Evolutionary conservation across 148 eudicot genomes (phyloP).

Genomic region (Gaultheria prostrata): DNA sequence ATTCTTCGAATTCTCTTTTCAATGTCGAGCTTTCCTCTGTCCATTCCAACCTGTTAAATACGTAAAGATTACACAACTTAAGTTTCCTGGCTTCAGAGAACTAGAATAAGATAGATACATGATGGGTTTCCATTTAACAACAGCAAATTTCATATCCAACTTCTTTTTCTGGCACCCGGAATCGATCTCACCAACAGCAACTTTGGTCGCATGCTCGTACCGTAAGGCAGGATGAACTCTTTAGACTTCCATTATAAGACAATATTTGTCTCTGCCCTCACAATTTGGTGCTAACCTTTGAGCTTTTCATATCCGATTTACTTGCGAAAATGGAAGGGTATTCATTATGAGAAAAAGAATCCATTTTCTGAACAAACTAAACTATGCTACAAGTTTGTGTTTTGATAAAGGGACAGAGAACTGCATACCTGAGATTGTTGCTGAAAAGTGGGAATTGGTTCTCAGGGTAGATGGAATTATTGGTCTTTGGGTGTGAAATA

Average conservation of each 20-base stretch:
- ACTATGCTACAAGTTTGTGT: neutral
- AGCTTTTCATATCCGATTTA: too few relatives aligned
- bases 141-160: neutral
- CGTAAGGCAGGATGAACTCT: neutral
- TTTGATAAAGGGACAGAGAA: neutral
- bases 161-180: neutral
- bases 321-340: too few relatives aligned
- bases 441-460: neutral
- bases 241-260: too few relatives aligned
- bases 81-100: neutral
- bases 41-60: conserved; percentile 27
- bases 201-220: neutral
- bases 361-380: neutral
- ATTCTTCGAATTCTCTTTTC: conserved; percentile 31
- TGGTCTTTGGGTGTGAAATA: neutral
- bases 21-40: conserved; percentile 18
- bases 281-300: too few relatives aligned
- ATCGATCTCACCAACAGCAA: neutral
- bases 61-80: neutral
- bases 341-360: neutral
- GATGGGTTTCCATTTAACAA: neutral
- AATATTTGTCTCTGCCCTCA: too few relatives aligned
- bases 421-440: conserved; percentile 10
- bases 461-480: neutral
- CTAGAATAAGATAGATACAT: neutral